These are phyloP conservation scores for Astrocystis sublimbata DNA, from an alignment of 495 filamentous ascomycete genomes.

Conservation along the genomic window DNA sequence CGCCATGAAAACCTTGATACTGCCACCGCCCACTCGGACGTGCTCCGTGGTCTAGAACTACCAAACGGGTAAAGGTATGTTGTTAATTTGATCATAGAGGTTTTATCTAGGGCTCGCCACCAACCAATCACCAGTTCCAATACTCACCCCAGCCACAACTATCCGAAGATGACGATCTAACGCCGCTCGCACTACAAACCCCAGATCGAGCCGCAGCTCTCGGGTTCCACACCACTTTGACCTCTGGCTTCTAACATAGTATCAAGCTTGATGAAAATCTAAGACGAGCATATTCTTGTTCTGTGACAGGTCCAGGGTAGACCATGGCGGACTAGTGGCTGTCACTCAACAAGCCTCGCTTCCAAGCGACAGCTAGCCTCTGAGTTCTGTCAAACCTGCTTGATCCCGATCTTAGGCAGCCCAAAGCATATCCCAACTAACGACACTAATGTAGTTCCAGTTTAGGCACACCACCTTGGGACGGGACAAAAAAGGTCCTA, in stretches of 20 bases:
- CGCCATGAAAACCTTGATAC: conserved; percentile 12
- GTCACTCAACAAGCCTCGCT: conserved; percentile 6
- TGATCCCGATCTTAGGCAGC: conserved; percentile 10
- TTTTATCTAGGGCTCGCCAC: background rate
- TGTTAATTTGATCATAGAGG: background rate
- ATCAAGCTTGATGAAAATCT: conserved; percentile 1
- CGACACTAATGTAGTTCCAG: conserved; percentile 5
- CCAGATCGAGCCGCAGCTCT: conserved; percentile 6
- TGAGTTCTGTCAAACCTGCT: conserved; percentile 3
- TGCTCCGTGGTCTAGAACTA: background rate
- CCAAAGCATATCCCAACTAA: too few relatives aligned
- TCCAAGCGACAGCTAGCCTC: background rate
- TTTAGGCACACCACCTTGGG: background rate
- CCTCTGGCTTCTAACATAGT: conserved; percentile 11
- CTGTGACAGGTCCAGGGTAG: conserved; percentile 12
- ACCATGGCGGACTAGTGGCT: background rate
- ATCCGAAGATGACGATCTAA: conserved; percentile 4
- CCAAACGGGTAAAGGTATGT: background rate
- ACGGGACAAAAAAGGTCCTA: conserved; percentile 1
- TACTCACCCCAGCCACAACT: background rate
- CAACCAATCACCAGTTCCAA: background rate
- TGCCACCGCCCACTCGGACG: conserved; percentile 9
- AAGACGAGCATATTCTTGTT: background rate
- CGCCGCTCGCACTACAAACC: background rate
- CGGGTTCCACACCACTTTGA: background rate